Base-by-base conservation (phyloP, 2,329 filamentous ascomycete species). In the Chaetomium strumarium region DNA sequence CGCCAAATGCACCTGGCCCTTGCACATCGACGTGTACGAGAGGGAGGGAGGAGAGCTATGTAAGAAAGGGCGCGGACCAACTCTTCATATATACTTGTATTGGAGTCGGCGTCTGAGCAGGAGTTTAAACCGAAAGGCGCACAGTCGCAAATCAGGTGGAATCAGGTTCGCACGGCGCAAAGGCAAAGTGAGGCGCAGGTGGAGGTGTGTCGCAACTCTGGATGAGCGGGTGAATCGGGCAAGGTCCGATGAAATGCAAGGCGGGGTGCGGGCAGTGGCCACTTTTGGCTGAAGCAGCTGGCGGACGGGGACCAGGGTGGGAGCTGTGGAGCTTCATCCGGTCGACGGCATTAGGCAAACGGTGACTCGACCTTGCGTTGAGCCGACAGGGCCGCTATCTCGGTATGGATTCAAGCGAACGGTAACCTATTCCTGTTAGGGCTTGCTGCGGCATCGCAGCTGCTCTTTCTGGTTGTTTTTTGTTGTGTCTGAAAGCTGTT, bases 121-220 rank as follows among this genome's bases (percentile, higher is more conserved):
- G n/a, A 36, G 14, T 20, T 44, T 48, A n/a, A 52, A 53, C 33
- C 31, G 30, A 53, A 57, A 52, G 55, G 55, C 53, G 56, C 52
- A 46, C 40, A 39, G 43, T 48, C 46, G 42, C 49, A 55, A 37
- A 49, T 41, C 7, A 44, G 47, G 47, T 16, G 29, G 47, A 45
- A 39, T 12, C 38, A 19, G 16, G 14, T 31, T 55, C 47, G 53
- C 31, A 49, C 40, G 41, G 44, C 46, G 41, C 46, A 52, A 47
- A 49, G 51, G 46, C 47, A 62, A 63, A 62, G 57, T 57, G 59
- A 61, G 61, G 61, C 60, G 61, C 56, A 61, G 51, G 36, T 50
- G 40, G 24, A 38, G n/a, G 33, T 44, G 33, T 44, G 41, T 48
- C 38, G 34, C 49, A 51, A 30, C 19, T 46, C 20, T 33, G 17